These are phyloP conservation scores for Monosporascus ibericus DNA, from an alignment of 2,329 filamentous ascomycete species.

Conservation along the genomic window DNA sequence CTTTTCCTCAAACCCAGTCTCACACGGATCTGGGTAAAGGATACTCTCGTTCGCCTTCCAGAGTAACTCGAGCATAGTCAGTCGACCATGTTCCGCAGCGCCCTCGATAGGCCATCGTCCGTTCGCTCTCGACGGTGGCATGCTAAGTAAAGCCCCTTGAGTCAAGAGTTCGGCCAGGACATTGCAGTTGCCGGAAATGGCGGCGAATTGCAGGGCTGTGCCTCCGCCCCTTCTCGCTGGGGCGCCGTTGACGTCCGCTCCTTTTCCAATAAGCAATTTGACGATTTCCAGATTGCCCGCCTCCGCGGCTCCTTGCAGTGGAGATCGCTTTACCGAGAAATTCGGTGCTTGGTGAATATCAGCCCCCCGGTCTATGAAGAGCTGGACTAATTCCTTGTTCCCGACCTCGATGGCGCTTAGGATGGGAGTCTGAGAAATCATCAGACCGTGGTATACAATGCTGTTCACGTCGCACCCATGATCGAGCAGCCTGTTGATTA, in stretches of 20 bases:
- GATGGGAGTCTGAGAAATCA: neutral
- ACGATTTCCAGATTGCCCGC: conserved; percentile 2
- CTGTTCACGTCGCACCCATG: neutral
- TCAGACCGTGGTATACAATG: neutral
- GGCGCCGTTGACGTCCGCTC: conserved; percentile 1
- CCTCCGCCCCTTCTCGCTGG: neutral
- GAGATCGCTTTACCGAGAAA: neutral
- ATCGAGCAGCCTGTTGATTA: neutral
- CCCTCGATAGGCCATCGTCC: conserved; percentile 5
- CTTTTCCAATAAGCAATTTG: neutral
- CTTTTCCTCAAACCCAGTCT: conserved; percentile 4
- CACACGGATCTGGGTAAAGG: neutral
- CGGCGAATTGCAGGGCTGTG: conserved; percentile 5
- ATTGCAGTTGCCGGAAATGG: conserved; percentile 4
- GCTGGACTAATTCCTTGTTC: neutral
- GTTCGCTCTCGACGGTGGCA: conserved; percentile 1
- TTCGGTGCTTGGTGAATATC: neutral
- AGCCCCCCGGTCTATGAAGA: neutral
- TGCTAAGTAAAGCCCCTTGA: neutral
- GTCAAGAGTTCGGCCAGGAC: conserved; percentile 1
- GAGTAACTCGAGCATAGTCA: conserved; percentile 3
- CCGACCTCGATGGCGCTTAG: neutral
- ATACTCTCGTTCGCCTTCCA: conserved; percentile 1
- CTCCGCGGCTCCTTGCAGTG: conserved; percentile 1
- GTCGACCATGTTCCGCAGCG: conserved; percentile 2